Percentiles rank a stretch among this genome's conserved stretches.
Evolutionary conservation across 164 flowering plant species (phyloP).

Genomic region (Macadamia integrifolia): DNA sequence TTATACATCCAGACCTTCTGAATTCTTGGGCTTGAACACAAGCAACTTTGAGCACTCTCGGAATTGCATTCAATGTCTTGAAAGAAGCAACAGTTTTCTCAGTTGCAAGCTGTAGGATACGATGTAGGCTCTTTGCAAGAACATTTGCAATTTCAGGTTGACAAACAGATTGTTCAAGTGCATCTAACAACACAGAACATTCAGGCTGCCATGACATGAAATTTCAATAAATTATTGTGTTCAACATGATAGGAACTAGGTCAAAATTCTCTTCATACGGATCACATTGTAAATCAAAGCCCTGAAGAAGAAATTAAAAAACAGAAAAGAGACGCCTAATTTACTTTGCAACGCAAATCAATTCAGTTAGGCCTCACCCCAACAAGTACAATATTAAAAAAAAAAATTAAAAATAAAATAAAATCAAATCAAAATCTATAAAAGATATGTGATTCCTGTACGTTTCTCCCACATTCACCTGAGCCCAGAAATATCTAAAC

Average conservation of each 20-base stretch:
- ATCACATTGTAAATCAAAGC: neutral
- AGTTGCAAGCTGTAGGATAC: slow-evolving; percentile 55
- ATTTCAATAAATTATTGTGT: neutral
- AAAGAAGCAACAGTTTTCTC: slow-evolving; percentile 85
- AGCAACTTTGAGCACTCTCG: slow-evolving; percentile 79
- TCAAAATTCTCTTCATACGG: neutral
- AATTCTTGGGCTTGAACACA: slow-evolving; percentile 72
- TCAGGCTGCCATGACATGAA: slow-evolving; percentile 67
- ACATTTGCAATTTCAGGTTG: slow-evolving; percentile 55
- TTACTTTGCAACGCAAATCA: no score
- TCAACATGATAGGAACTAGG: neutral
- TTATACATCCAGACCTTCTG: slow-evolving; percentile 30
- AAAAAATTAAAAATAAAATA: no score
- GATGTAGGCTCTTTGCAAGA: slow-evolving; percentile 64
- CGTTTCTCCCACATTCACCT: no score
- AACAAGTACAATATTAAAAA: no score
- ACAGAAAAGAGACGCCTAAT: no score
- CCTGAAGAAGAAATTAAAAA: neutral
- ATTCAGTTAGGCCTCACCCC: no score
- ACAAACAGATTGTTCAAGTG: slow-evolving; percentile 83
- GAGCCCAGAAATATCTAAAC: no score
- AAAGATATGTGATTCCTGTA: no score
- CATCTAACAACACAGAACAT: slow-evolving; percentile 70
- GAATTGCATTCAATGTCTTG: slow-evolving; percentile 60
- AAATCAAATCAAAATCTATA: no score